Conservation (phyloP, 2,329 filamentous ascomycete genomes). For the Colletotrichum incanum region DNA sequence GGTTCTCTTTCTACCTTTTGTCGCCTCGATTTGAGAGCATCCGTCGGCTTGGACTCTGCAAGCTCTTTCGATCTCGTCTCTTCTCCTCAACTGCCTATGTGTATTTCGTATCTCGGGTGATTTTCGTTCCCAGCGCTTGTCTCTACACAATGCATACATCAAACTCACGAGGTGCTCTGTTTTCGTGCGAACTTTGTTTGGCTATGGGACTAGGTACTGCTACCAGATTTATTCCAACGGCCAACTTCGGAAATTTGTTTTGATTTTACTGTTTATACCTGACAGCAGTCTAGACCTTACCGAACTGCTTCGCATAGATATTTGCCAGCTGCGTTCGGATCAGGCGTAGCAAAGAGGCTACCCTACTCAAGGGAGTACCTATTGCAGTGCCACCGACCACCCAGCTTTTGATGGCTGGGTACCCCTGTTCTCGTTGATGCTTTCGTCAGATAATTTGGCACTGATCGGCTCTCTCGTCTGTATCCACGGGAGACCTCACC, state of each 20-base stretch:
- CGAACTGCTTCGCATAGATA: background rate
- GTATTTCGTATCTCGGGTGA: background rate
- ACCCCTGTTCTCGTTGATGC: conserved; percentile 13
- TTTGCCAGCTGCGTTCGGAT: conserved; percentile 17
- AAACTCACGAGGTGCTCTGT: background rate
- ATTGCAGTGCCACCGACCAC: background rate
- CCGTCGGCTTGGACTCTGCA: background rate
- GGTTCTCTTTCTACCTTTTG: conserved; percentile 11
- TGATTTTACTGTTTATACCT: background rate
- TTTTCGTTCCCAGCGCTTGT: background rate
- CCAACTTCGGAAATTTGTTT: background rate
- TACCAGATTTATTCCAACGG: background rate
- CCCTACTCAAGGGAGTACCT: background rate
- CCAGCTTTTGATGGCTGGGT: background rate
- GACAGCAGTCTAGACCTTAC: background rate
- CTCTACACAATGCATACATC: background rate
- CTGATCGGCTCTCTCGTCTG: conserved; percentile 10
- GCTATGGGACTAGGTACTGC: background rate
- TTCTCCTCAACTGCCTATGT: background rate
- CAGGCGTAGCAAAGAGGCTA: background rate
- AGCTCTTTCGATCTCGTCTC: conserved; percentile 2
- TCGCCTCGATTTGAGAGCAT: conserved; percentile 10
- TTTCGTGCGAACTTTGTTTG: background rate
- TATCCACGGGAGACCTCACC: conserved; percentile 7
- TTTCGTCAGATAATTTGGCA: conserved; percentile 38